These are phyloP conservation scores for Trichoderma virens DNA, from an alignment of 495 filamentous ascomycete genomes.

Conservation along the genomic window DNA sequence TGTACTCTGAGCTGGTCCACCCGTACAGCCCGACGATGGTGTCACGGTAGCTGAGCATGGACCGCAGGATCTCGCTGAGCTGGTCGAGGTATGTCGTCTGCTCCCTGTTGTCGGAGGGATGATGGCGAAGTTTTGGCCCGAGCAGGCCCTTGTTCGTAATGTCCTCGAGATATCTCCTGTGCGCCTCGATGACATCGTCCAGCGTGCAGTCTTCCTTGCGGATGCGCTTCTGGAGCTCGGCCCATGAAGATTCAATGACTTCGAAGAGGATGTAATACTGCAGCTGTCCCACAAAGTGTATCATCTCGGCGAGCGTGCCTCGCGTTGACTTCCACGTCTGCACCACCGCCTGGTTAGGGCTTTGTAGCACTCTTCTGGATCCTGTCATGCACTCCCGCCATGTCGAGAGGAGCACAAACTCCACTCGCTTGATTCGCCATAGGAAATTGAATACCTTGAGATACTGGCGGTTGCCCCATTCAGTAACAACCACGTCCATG, in stretches of 20 bases:
- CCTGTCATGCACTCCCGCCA: slow-evolving; percentile 98
- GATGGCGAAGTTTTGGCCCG: slow-evolving; percentile 50
- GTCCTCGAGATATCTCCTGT: slow-evolving; percentile 79
- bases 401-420: slow-evolving; percentile 81
- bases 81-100: slow-evolving; percentile 84
- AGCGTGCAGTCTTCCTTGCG: slow-evolving; percentile 77
- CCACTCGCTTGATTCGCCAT: slow-evolving; percentile 96
- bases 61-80: slow-evolving; percentile 83
- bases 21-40: slow-evolving; percentile 91
- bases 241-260: slow-evolving; percentile 94
- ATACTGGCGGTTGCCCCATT: slow-evolving; percentile 90
- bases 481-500: slow-evolving; percentile 93
- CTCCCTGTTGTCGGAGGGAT: slow-evolving; percentile 40
- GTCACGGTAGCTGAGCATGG: slow-evolving; percentile 91
- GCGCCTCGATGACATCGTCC: slow-evolving; percentile 89
- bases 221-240: slow-evolving; percentile 72
- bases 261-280: slow-evolving; percentile 99
- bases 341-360: slow-evolving; percentile 65
- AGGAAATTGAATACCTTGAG: slow-evolving; percentile 99
- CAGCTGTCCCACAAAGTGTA: slow-evolving; percentile 93
- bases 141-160: slow-evolving; percentile 97
- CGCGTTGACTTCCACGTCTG: slow-evolving; percentile 84
- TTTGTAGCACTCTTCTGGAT: slow-evolving; percentile 80
- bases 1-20: slow-evolving; percentile 90
- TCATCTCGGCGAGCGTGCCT: slow-evolving; percentile 90